A percentile compares a stretch with the other conserved stretches of the same genome.
phyloP scores from a whole-genome alignment of 805 yeast genomes.

The Candida lessepsii region DNA sequence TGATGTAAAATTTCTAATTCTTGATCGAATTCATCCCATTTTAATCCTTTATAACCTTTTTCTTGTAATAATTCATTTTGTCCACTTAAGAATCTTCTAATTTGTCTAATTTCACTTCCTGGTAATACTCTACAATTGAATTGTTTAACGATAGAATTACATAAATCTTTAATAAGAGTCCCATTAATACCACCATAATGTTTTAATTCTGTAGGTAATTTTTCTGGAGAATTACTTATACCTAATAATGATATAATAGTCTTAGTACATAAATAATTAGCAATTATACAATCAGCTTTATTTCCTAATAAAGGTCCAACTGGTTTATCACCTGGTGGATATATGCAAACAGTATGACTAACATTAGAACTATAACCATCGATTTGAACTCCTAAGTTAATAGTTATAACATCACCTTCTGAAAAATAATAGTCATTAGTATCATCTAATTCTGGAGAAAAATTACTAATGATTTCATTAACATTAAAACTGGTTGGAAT shows the following conservation, averaged over 20 bases:
- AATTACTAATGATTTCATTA: conserved; percentile 73
- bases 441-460: conserved; percentile 83
- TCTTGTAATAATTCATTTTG: conserved; percentile 92
- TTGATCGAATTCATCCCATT: conserved; percentile 81
- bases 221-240: conserved; percentile 71
- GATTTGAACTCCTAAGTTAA: conserved; percentile 84
- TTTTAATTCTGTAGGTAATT: conserved; percentile 52
- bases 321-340: conserved; percentile 65
- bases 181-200: conserved; percentile 58
- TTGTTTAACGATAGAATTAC: conserved; percentile 81
- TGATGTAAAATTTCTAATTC: conserved; percentile 55
- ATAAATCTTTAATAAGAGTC: conserved; percentile 64
- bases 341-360: conserved; percentile 84
- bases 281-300: conserved; percentile 87
- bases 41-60: conserved; percentile 88
- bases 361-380: conserved; percentile 92
- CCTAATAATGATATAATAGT: conserved; percentile 78
- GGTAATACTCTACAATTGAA: conserved; percentile 87
- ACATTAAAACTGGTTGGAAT: conserved; percentile 88
- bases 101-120: conserved; percentile 87
- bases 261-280: conserved; percentile 86
- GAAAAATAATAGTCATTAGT: conserved; percentile 44
- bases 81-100: conserved; percentile 92
- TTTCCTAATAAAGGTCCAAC: conserved; percentile 79
- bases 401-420: conserved; percentile 83